phyloP scores from a whole-genome alignment of 2,329 filamentous ascomycete genomes.

The Fusarium coffeatum region DNA sequence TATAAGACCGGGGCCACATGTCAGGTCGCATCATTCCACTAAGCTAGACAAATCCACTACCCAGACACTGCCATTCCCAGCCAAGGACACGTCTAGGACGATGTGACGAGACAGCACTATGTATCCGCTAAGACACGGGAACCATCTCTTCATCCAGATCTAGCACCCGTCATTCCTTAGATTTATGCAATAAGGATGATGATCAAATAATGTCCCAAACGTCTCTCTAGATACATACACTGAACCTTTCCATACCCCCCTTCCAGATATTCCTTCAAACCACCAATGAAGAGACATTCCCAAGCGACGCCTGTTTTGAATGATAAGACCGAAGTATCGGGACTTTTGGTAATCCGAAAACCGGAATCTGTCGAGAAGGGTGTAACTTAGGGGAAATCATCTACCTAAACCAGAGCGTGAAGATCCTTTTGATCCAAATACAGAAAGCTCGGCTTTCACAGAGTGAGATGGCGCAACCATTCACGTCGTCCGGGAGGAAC shows the following conservation, averaged over 20 bases:
- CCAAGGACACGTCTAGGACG: not conserved
- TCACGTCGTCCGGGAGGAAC: not conserved
- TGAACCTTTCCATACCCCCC: not conserved
- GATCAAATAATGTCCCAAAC: too few species aligned
- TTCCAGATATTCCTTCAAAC: too few species aligned
- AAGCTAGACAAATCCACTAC: not conserved
- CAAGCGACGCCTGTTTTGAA: accelerated
- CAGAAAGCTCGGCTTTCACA: not conserved
- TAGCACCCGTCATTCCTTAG: not conserved
- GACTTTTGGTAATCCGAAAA: not conserved
- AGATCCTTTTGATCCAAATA: too few species aligned
- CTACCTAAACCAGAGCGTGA: too few species aligned
- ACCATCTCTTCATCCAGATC: not conserved
- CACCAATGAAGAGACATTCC: too few species aligned
- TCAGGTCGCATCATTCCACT: not conserved
- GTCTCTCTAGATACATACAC: not conserved
- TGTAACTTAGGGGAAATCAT: not conserved
- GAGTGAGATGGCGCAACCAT: not conserved
- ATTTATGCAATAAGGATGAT: not conserved
- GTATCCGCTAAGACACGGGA: not conserved
- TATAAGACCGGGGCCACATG: not conserved
- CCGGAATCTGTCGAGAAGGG: not conserved
- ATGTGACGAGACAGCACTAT: not conserved
- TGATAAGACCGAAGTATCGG: too few species aligned
- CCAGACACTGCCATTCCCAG: not conserved